A percentile compares a stretch with the other conserved stretches of the same genome.
Conservation (phyloP, 1,139 yeast species). For the Debaryomycetaceae sp. region DNA sequence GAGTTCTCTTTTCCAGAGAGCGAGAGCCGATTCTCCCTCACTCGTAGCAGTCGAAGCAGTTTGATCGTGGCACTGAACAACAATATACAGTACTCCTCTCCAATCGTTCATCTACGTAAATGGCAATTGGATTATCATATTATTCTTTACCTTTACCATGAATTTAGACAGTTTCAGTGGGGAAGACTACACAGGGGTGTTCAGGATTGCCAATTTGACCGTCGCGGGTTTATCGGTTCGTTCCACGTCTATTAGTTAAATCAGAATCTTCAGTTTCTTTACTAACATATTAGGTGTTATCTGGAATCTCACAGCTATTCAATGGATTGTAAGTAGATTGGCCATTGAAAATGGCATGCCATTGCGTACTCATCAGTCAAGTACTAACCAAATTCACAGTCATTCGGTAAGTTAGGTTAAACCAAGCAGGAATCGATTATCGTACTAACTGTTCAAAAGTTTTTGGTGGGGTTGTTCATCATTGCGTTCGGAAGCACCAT, state of each 20-base stretch:
- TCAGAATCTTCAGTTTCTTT: not conserved
- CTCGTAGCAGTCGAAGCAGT: no score
- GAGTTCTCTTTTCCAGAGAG: no score
- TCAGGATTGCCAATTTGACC: slow-evolving; percentile 60
- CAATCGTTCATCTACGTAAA: no score
- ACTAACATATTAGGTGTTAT: slow-evolving; percentile 38
- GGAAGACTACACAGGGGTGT: slow-evolving; percentile 46
- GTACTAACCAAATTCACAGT: slow-evolving; percentile 20
- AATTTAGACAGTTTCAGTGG: slow-evolving; percentile 23
- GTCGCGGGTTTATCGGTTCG: slow-evolving; percentile 62
- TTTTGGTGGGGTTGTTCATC: slow-evolving; percentile 53
- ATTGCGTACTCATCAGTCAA: not conserved
- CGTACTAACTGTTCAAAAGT: slow-evolving; percentile 24
- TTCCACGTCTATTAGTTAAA: slow-evolving; percentile 4
- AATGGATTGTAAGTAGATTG: slow-evolving; percentile 49
- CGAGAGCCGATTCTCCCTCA: no score
- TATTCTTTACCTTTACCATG: slow-evolving; percentile 7
- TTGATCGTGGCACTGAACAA: no score
- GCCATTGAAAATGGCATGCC: no score
- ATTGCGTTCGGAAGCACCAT: slow-evolving; percentile 54
- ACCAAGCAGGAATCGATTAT: not conserved
- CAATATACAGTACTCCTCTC: no score
- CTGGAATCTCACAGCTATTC: slow-evolving; percentile 59
- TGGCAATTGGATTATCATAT: no score
- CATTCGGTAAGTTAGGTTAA: slow-evolving; percentile 23